Base-by-base conservation (phyloP, 371 early-diverging fungal species). In the Neoconidiobolus thromboides region DNA sequence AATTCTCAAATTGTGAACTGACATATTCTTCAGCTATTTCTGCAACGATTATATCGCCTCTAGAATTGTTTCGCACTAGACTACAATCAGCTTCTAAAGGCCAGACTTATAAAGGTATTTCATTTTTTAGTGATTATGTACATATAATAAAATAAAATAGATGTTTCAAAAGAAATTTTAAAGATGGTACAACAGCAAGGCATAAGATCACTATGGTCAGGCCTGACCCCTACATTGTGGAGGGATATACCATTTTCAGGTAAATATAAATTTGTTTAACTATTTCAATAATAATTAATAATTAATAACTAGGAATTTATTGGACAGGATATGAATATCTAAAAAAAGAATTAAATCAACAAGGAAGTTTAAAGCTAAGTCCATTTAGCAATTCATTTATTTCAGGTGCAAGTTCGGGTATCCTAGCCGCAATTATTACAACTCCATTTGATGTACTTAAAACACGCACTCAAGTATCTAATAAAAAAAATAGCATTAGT, bases 391-490 rank as follows among this genome's bases (percentile, higher is more conserved):
- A 76, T 12, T 69, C 83, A 0, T 87, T 87, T 65, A 41, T 78
- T 2, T 69, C 86, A 5, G 89, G 89, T 12, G 89, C 89, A 9
- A 48, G 72, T 10, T 84, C 86, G 46, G 89, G 89, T 58, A 77
- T 76, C 68, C 74, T 91, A 58, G 93, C 95, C 2, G 95, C 95
- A 2, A 71, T 79, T 0, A 43, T 89, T 5, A 96, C 96, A 4
- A 90, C 85, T 2, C 96, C 96, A 9, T 96, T 96, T 75, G 96
- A 96, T 68, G 93, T 96, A 2, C 87, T 86, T 57, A 96, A 96
- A 67, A 94, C 96, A 0, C 70, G 84, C 36, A 76, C 87, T 60
- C 90, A 90, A 65, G 80, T 85, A 0, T 68, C 73, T 62, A 43
- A 63, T 26, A 39, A 38, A 39, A 58, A 55, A 4, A 61, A 66